Evolutionary conservation across 768 basidiomycete genomes (phyloP), one percentile per base, ranked within the genome.

Genomic region (Chalciporus chontae): DNA sequence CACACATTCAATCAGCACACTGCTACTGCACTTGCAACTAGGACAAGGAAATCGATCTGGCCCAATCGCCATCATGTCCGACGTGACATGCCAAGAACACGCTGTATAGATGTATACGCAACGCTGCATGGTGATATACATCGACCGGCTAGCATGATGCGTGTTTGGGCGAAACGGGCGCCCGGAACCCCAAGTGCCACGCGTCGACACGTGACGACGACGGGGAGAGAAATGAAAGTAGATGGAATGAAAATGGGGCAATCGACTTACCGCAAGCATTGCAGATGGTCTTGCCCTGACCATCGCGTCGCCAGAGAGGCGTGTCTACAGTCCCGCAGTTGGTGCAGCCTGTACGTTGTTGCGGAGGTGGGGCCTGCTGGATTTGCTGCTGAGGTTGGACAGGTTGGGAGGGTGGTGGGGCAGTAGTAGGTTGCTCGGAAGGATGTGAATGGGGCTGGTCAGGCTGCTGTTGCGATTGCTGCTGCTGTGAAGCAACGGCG

Each of bases 231-330:
- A 62, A 63, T 62, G 61, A 61, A 60, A 65, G 63, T 8, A 62
- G 64, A 69, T 68, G 62, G 60, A 62, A 64, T 62, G 61, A 62
- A 64, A 61, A 57, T 14, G 51, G 61, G 60, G 29, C 54, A 55
- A 64, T 55, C 50, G 34, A 79, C 89, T 79, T 67, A 92, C 90
- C 91, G 69, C 91, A 93, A 45, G 88, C 87, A 68, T 93, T 93
- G 74, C 91, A 94, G 63, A 93, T 80, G 43, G 84, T 79, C 68
- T 86, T 89, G 50, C 90, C 91, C 59, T 87, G 82, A 39, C 77
- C 73, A 65, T 89, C 89, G 58, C 90, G 79, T 59, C 90, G 75
- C 91, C 91, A 93, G 23, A 92, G 79, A 31, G 90, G 90, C 48
- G 89, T 90, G 54, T 81, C 78, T 5, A 77, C 72, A n/a, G 86